Percentiles rank a stretch among this genome's conserved stretches.
These are phyloP conservation scores for Yamadazyma membranifaciens DNA, from an alignment of 1,139 yeast species.

Conservation along the genomic window DNA sequence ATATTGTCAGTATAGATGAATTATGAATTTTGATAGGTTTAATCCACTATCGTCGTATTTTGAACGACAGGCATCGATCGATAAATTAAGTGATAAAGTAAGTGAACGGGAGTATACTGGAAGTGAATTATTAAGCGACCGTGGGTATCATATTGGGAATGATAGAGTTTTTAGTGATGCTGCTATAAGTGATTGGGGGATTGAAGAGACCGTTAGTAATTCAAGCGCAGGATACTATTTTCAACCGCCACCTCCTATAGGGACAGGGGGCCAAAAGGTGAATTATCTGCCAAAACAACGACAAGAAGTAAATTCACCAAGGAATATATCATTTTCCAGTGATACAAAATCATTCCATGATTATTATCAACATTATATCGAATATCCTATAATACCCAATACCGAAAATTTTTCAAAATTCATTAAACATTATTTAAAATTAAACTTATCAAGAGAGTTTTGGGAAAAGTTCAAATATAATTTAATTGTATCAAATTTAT, in stretches of 20 bases:
- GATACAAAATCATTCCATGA: slow-evolving; percentile 2
- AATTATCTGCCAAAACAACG: background rate
- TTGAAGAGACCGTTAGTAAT: slow-evolving; percentile 27
- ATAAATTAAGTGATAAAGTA: background rate
- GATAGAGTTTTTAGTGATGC: slow-evolving; percentile 5
- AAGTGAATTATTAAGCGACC: slow-evolving; percentile 3
- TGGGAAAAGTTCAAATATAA: slow-evolving; percentile 46
- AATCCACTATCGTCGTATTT: slow-evolving; percentile 22
- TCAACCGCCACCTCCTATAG: slow-evolving; percentile 16
- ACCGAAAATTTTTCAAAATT: slow-evolving; percentile 27
- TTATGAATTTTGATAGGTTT: slow-evolving; percentile 36
- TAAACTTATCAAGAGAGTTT: slow-evolving; percentile 23
- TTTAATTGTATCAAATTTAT: slow-evolving; percentile 37
- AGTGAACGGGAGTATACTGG: slow-evolving; percentile 2
- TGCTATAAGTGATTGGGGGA: slow-evolving; percentile 42
- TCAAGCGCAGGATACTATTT: slow-evolving; percentile 2
- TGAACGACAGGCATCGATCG: background rate
- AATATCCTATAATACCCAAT: slow-evolving; percentile 11
- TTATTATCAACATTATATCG: slow-evolving; percentile 7
- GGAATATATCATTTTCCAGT: background rate
- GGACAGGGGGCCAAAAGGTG: background rate
- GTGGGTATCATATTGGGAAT: background rate
- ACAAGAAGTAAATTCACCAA: background rate
- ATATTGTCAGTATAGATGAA: slow-evolving; percentile 21
- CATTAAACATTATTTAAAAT: slow-evolving; percentile 28